Base-by-base conservation (phyloP, 192 early-diverging fungal species). In the Backusella australiensis region DNA sequence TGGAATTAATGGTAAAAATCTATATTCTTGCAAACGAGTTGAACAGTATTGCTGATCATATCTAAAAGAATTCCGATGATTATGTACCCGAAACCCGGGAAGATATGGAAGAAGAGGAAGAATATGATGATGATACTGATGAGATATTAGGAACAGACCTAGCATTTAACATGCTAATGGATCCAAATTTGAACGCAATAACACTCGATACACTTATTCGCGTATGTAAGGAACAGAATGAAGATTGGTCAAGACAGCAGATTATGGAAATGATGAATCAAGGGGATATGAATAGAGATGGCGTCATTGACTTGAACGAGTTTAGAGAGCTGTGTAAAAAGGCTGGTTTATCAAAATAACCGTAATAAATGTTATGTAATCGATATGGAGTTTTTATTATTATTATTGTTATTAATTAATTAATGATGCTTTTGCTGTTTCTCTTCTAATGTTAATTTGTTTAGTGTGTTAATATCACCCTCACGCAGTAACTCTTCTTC, bases 381-480 rank as follows among this genome's bases (percentile, higher is more conserved):
- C 9, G 36, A 38, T 7, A 38, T 38, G 9, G 0, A 38, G 36
- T 38, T 38, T 38, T 38, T 9, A 9, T 38, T 38, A 11, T 39
- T 11, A 11, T 39, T 39, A 11, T 38, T 19, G 15, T 32, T 29
- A 41, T 34, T 63, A 14, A 63, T 63, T 63, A 34, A 34, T 46
- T 76, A 39, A 70, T 67, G 75, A 69, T 52, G 67, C 39, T 69
- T 69, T 71, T 77, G 69, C 29, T 81, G 71, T 59, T 81, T 81
- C 21, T 81, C 76, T 23, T 75, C 69, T 26, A 78, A 75, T 41
- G 73, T 74, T 12, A 81, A 73, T 69, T 75, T 69, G 32, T 76
- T 83, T 41, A 83, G 44, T 46, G 81, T 80, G 4, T 77, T 68
- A 71, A 86, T 82, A 65, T 88, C 85, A 11, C 83, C 85, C 69